phyloP scores from a whole-genome alignment of 202 grass and related monocot species.

The Bolboschoenoplectus hybrid region DNA sequence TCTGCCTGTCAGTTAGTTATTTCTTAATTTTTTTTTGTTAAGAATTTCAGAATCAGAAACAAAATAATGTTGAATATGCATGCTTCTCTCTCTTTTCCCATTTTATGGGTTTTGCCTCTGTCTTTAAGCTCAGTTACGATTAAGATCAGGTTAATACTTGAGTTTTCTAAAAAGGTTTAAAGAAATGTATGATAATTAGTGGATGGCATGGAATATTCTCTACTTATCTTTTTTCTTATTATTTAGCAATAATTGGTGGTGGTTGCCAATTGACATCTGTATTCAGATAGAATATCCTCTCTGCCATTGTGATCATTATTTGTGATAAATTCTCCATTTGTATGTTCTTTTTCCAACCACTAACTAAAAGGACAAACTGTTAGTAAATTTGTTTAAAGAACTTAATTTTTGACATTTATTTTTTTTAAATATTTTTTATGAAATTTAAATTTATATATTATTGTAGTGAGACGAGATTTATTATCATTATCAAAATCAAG shows the following conservation, averaged over 20 bases:
- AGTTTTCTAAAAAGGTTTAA: neutral
- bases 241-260: neutral
- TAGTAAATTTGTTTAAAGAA: neutral
- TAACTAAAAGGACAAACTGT: neutral
- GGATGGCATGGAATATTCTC: neutral
- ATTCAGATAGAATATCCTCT: neutral
- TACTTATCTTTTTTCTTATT: neutral
- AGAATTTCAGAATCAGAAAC: neutral
- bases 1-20: constrained; percentile 14
- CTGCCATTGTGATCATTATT: neutral
- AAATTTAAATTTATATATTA: too few species aligned
- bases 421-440: too few species aligned
- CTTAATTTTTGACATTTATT: neutral
- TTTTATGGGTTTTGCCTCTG: neutral
- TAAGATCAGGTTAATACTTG: neutral
- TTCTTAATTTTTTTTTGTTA: constrained; percentile 24
- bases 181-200: neutral
- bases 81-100: neutral
- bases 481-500: neutral
- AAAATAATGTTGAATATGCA: neutral
- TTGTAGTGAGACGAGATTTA: too few species aligned
- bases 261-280: neutral
- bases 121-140: neutral
- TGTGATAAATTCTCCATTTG: neutral
- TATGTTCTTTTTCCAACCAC: neutral